Evolutionary conservation across 2,329 filamentous ascomycete genomes (phyloP).

Genomic region (Graphilbum fragrans): DNA sequence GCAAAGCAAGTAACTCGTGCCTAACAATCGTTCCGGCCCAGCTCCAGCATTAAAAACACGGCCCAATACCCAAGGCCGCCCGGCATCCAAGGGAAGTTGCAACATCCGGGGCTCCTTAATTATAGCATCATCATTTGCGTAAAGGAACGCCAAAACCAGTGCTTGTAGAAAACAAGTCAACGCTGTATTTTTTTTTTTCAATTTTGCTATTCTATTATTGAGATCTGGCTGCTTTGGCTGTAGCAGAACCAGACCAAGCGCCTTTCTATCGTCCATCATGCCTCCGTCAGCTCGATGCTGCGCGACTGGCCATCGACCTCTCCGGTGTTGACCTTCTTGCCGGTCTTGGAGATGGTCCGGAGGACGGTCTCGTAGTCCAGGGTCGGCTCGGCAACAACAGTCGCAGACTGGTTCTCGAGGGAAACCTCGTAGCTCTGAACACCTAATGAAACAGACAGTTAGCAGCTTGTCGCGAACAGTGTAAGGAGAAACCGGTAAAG

Average conservation of each 20-base stretch:
- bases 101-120: no score
- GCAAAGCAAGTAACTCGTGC: no score
- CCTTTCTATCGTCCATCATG: background rate
- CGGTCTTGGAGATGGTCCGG: constrained; percentile 85
- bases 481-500: constrained; percentile 1
- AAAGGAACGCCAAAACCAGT: background rate
- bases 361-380: constrained; percentile 73
- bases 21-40: no score
- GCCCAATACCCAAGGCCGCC: no score
- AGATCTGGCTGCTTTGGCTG: background rate
- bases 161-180: background rate
- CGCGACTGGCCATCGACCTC: constrained; percentile 54
- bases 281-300: constrained; percentile 33
- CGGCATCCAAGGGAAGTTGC: no score
- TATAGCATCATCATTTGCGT: no score
- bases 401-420: constrained; percentile 75
- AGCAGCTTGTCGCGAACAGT: background rate
- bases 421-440: constrained; percentile 79
- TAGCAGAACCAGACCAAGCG: no score
- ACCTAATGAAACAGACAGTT: constrained; percentile 35
- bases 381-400: constrained; percentile 55
- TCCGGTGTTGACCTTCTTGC: constrained; percentile 76
- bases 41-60: no score
- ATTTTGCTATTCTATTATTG: background rate
- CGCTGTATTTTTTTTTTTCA: background rate